Evolutionary conservation across 257 asterid genomes (phyloP), one percentile per base, ranked within the genome.

Genomic region (Ballota nigra): DNA sequence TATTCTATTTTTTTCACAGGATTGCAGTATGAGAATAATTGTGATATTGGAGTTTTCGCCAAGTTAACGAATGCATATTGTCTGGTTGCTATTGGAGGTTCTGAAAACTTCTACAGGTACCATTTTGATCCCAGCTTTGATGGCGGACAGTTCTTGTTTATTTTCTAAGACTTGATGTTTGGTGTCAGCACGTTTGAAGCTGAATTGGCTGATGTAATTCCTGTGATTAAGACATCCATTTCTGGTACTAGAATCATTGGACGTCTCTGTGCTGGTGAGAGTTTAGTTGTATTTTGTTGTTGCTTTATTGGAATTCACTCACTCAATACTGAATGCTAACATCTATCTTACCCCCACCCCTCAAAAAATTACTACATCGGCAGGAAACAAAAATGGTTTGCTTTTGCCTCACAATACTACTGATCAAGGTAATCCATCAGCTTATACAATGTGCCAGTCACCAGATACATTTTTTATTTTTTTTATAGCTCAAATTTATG

Each of bases 11-110:
- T 58, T 20, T 29, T 28, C 19, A 23, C 79, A 93, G 98, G 98
- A 78, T 80, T 93, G 81, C 98, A 87, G 68, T 93, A 85, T 65
- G 97, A 93, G 86, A 93, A 93, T 77, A 87, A 88, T 19, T 75
- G 95, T 55, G 98, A 93, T 59, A 63, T 93, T 84, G 98, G 98
- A 62, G 98, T 93, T 19, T 93, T 91, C 34, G 84, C 98, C 6
- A 93, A 93, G 91, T 88, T 93, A 61, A 93, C 98, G 51, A 93
- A 91, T 83, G 98, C 97, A 2, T 93, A 91, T 72, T 93, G 98
- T 73, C 83, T 93, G 80, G 97, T 93, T 28, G 97, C 96, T 0
- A 91, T 85, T 66, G 98, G 98, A 36, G 96, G 98, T 52, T 93
- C 98, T 61, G 98, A 93, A 69, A 93, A 89, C 81, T 93, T 91